Conservation (phyloP, 805 yeast species). For the Lachancea lanzarotensis region DNA sequence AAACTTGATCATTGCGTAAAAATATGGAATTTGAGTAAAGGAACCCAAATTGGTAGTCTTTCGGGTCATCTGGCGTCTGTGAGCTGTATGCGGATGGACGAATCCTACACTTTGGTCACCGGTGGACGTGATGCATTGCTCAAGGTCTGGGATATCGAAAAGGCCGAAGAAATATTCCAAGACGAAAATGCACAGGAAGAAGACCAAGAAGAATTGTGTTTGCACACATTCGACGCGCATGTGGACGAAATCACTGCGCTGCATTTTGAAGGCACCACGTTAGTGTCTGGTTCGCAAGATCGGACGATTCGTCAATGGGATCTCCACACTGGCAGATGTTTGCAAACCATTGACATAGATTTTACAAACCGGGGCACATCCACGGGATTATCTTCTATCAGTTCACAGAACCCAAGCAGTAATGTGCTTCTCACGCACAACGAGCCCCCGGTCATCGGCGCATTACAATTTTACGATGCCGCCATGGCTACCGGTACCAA, state of each 20-base stretch:
- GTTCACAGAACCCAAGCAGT: constrained; percentile 9
- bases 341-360: constrained; percentile 63
- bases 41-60: constrained; percentile 43
- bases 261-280: constrained; percentile 44
- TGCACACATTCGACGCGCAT: constrained; percentile 55
- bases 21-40: constrained; percentile 73
- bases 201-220: constrained; percentile 30
- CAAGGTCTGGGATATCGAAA: constrained; percentile 51
- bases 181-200: constrained; percentile 12
- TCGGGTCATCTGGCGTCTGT: constrained; percentile 59
- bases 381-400: constrained; percentile 1
- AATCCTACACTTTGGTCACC: constrained; percentile 38
- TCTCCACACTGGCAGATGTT: constrained; percentile 53
- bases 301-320: constrained; percentile 76
- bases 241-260: constrained; percentile 61
- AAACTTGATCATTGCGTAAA: constrained; percentile 69
- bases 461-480: constrained; percentile 65
- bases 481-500: constrained; percentile 75
- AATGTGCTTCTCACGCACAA: constrained; percentile 8
- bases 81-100: constrained; percentile 52
- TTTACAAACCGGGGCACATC: constrained; percentile 18
- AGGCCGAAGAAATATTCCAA: constrained; percentile 23
- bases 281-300: constrained; percentile 67
- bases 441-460: constrained; percentile 47
- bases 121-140: constrained; percentile 62